phyloP scores from a whole-genome alignment of 768 basidiomycete species.

The Antrodiella citrinella region DNA sequence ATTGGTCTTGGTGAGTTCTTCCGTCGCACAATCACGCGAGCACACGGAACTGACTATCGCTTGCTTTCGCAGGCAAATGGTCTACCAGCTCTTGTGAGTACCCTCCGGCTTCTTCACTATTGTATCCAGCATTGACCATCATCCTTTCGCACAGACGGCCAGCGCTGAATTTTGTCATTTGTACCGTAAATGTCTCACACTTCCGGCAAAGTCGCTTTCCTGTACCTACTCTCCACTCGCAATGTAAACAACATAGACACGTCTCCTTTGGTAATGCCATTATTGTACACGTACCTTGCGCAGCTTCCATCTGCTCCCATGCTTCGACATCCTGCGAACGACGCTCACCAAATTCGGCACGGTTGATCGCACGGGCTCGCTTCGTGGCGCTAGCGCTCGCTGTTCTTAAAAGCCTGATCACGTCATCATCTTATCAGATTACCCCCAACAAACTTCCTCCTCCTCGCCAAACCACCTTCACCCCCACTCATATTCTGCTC shows the following conservation, averaged over 20 bases:
- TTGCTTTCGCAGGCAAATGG: constrained; percentile 15
- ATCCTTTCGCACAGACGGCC: background rate
- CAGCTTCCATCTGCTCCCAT: no score
- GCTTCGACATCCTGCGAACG: no score
- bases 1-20: constrained; percentile 49
- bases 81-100: constrained; percentile 39
- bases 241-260: no score
- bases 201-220: no score
- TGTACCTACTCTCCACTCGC: no score
- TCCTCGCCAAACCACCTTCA: no score
- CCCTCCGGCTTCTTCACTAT: background rate
- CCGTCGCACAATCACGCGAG: background rate
- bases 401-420: background rate
- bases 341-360: no score
- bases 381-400: no score
- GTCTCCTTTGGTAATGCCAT: no score
- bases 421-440: background rate
- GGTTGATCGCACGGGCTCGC: no score
- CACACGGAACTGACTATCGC: background rate
- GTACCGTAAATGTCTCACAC: background rate
- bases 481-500: background rate
- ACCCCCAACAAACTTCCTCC: background rate
- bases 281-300: no score
- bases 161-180: background rate
- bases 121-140: background rate